Base-by-base conservation (phyloP, 495 filamentous ascomycete genomes). In the Aspergillus olivimuriae region DNA sequence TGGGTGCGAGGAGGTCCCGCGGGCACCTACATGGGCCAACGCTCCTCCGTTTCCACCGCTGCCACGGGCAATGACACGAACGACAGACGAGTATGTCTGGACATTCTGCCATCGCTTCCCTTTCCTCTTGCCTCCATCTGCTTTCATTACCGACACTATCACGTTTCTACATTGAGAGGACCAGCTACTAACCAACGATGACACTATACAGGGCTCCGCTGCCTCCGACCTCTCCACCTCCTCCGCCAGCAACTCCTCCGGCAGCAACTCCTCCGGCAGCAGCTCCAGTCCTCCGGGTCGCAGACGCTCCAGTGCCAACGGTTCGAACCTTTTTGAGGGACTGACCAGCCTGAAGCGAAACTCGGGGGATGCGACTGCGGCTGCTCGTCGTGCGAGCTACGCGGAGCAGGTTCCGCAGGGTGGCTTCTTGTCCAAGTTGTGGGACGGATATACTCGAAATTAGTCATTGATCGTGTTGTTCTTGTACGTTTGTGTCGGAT, bases 341-440 rank as follows among this genome's bases (percentile, higher is more conserved):
- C 62, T 81, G 53, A 62, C 64, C 4, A 65, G 59, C 22, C 71
- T 75, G 62, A 81, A 81, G 51, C 65, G 77, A 2, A 69, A 68
- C 35, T 63, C 63, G 0, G 39, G 37, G 4, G 74, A 78, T 48
- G 50, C 63, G 0, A 46, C 44, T 3, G 55, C 65, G 34, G 52
- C 60, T 4, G 57, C 59, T 7, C 62, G 76, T 11, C 59, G 72
- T 26, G 59, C 64, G 12, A 74, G 69, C 49, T 78, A 66, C 50
- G 65, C 61, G 31, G 77, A 80, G 50, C 74, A 78, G 60, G 16
- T 41, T 15, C 59, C 61, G 8, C 47, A 55, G 20, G 61, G 69
- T 0, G 74, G 74, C 0, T 56, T 71, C 34, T 65, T 80, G 36
- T 68, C 70, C 2, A 70, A 67, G 49, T 62, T 69, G 71, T 81